Evolutionary conservation across 2,329 filamentous ascomycete genomes (phyloP).

Genomic region (Stemphylium lycopersici): DNA sequence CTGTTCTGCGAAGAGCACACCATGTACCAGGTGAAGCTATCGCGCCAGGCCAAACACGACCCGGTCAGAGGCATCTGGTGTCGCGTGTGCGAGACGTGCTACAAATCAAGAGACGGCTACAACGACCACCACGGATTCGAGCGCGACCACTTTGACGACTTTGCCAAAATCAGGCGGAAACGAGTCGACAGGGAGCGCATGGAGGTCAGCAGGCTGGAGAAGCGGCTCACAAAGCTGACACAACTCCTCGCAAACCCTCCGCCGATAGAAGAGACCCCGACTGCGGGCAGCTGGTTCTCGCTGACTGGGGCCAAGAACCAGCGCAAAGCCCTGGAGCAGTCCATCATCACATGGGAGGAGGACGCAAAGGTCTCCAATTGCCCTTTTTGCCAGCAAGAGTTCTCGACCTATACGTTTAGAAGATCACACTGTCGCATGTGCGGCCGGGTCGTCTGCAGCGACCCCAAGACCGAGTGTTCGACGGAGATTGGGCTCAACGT

Average conservation of each 20-base stretch:
- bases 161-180: slow-evolving; percentile 73
- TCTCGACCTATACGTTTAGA: slow-evolving; percentile 89
- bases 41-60: slow-evolving; percentile 85
- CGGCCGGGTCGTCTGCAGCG: slow-evolving; percentile 89
- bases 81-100: slow-evolving; percentile 97
- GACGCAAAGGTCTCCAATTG: slow-evolving; percentile 80
- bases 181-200: slow-evolving; percentile 84
- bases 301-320: slow-evolving; percentile 69
- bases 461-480: slow-evolving; percentile 83
- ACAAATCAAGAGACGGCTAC: slow-evolving; percentile 94
- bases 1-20: slow-evolving; percentile 97
- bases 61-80: slow-evolving; percentile 92
- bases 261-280: slow-evolving; percentile 62
- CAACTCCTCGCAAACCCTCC: slow-evolving; percentile 79
- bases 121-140: slow-evolving; percentile 80
- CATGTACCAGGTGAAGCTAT: slow-evolving; percentile 99
- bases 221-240: slow-evolving; percentile 87
- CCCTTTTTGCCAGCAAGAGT: slow-evolving; percentile 95
- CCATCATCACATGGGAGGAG: slow-evolving; percentile 93
- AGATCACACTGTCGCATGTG: slow-evolving; percentile 95
- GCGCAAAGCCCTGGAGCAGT: slow-evolving; percentile 84
- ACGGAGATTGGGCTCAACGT: slow-evolving; percentile 82
- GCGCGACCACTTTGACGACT: slow-evolving; percentile 74
- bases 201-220: slow-evolving; percentile 88
- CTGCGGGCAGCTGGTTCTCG: slow-evolving; percentile 60